Evolutionary conservation across 768 basidiomycete genomes (phyloP).

Genomic region (Leccinum boreale): DNA sequence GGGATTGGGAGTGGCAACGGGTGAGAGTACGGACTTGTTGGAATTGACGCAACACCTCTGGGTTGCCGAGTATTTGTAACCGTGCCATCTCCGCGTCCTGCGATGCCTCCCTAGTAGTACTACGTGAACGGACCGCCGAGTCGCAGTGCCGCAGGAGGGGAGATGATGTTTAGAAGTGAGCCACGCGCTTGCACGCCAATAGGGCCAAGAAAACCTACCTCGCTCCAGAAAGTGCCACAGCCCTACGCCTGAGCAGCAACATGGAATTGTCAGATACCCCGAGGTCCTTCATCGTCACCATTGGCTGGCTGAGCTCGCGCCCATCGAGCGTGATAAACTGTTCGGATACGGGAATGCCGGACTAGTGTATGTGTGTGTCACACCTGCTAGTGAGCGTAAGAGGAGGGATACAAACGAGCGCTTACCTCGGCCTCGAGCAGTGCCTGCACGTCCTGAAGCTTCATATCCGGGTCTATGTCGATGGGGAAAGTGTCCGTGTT

Average conservation of each 20-base stretch:
- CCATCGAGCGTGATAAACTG: slow-evolving; percentile 72
- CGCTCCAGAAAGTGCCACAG: slow-evolving; percentile 41
- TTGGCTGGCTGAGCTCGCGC: slow-evolving; percentile 60
- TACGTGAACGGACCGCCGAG: neutral
- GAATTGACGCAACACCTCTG: slow-evolving; percentile 70
- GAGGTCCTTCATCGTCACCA: slow-evolving; percentile 63
- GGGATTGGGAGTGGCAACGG: neutral
- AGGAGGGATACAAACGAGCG: neutral
- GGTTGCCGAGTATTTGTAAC: slow-evolving; percentile 82
- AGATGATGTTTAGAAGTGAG: neutral
- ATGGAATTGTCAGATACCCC: slow-evolving; percentile 62
- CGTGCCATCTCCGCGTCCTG: slow-evolving; percentile 91
- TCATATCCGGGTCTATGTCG: slow-evolving; percentile 89
- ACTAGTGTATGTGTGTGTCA: slow-evolving; percentile 42
- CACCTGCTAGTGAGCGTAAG: neutral
- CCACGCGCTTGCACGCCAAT: neutral
- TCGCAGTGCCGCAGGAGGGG: neutral
- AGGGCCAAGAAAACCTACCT: slow-evolving; percentile 21
- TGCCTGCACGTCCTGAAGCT: slow-evolving; percentile 89
- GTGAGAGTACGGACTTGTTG: slow-evolving; percentile 43
- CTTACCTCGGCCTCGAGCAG: slow-evolving; percentile 93
- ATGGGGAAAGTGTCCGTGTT: slow-evolving; percentile 63
- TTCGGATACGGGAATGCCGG: slow-evolving; percentile 65
- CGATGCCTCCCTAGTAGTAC: slow-evolving; percentile 52
- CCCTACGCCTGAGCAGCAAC: slow-evolving; percentile 65